A percentile compares a stretch with the other conserved stretches of the same genome.
Conservation (phyloP, 1,284 basidiomycete genomes). For the Neotropicomus parvogracilis region DNA sequence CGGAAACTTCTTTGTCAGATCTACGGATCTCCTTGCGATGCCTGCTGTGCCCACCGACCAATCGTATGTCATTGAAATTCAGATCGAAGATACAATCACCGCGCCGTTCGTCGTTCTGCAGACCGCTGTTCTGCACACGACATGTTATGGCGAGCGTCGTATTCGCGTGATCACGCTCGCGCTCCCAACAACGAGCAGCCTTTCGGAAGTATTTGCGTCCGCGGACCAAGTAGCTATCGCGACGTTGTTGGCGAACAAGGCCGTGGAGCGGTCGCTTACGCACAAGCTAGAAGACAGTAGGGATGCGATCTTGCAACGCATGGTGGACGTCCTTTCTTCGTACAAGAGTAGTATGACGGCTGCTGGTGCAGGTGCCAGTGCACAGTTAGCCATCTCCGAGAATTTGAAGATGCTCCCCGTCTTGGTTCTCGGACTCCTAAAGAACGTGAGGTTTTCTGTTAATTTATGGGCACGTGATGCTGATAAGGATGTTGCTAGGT, state of each 20-base stretch:
- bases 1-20: conserved; percentile 99
- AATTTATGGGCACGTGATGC: conserved; percentile 1
- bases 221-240: conserved; percentile 93
- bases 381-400: conserved; percentile 88
- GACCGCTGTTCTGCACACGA: conserved; percentile 94
- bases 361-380: conserved; percentile 87
- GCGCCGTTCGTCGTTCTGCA: conserved; percentile 94
- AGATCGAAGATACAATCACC: conserved; percentile 95
- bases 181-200: conserved; percentile 87
- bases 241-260: conserved; percentile 92
- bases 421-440: conserved; percentile 84
- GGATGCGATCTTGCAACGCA: conserved; percentile 86
- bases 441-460: conserved; percentile 66
- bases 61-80: conserved; percentile 94
- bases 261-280: conserved; percentile 88
- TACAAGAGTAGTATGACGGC: conserved; percentile 98
- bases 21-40: conserved; percentile 94
- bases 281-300: conserved; percentile 93
- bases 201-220: conserved; percentile 92
- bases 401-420: conserved; percentile 95
- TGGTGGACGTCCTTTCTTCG: conserved; percentile 86
- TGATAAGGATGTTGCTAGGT: conserved; percentile 48
- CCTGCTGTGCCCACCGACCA: conserved; percentile 96
- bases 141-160: conserved; percentile 91
- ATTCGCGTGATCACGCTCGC: conserved; percentile 95